phyloP scores from a whole-genome alignment of 2,329 filamentous ascomycete species.

The Talaromyces sp. region DNA sequence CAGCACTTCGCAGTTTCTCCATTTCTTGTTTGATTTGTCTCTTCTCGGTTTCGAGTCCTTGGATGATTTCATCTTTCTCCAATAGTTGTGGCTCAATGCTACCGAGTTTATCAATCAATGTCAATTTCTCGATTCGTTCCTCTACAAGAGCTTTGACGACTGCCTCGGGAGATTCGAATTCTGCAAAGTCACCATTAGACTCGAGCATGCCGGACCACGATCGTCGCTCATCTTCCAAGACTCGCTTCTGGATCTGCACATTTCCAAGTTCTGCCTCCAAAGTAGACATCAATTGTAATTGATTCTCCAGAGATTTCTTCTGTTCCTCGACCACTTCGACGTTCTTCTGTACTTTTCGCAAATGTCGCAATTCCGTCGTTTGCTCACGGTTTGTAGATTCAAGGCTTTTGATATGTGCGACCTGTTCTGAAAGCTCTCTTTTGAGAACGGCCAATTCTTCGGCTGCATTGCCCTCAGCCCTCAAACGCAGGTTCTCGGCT shows the following conservation, averaged over 20 bases:
- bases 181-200: slow-evolving; percentile 59
- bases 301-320: slow-evolving; percentile 76
- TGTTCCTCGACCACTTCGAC: slow-evolving; percentile 94
- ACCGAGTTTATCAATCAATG: slow-evolving; percentile 76
- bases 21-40: slow-evolving; percentile 62
- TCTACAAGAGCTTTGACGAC: slow-evolving; percentile 80
- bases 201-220: slow-evolving; percentile 86
- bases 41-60: slow-evolving; percentile 67
- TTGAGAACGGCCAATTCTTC: slow-evolving; percentile 84
- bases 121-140: slow-evolving; percentile 74
- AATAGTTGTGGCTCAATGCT: slow-evolving; percentile 71
- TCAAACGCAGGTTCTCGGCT: slow-evolving; percentile 75
- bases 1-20: slow-evolving; percentile 61
- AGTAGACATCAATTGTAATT: slow-evolving; percentile 68
- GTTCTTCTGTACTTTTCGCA: slow-evolving; percentile 78
- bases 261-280: slow-evolving; percentile 75
- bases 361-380: slow-evolving; percentile 70
- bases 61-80: slow-evolving; percentile 73
- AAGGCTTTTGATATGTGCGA: slow-evolving; percentile 81
- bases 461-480: slow-evolving; percentile 79
- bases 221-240: slow-evolving; percentile 80
- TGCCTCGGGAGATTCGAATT: slow-evolving; percentile 84
- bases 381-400: slow-evolving; percentile 80
- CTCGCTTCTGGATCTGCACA: slow-evolving; percentile 73
- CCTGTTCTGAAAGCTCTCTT: slow-evolving; percentile 83